Evolutionary conservation across 2,329 filamentous ascomycete species (phyloP).

Genomic region (Immersiporthe knoxdaviesiana): DNA sequence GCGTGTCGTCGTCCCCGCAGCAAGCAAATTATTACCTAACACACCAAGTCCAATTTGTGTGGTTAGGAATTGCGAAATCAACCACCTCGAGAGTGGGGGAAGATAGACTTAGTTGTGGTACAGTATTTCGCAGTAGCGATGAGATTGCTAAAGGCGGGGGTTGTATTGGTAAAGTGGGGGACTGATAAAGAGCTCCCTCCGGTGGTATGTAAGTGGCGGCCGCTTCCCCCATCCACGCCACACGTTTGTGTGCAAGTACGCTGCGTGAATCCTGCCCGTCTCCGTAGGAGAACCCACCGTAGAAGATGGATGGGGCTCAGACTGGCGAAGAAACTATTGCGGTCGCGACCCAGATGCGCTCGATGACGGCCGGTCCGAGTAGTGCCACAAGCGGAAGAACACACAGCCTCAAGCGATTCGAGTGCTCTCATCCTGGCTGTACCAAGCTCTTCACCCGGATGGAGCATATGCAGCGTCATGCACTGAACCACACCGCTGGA

Average conservation of each 20-base stretch:
- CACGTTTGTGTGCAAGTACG: neutral
- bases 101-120: too few species aligned
- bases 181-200: neutral
- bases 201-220: neutral
- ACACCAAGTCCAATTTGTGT: too few species aligned
- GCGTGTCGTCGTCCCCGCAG: too few species aligned
- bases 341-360: slow-evolving; percentile 1
- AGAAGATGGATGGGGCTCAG: slow-evolving; percentile 18
- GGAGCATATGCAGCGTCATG: slow-evolving; percentile 62
- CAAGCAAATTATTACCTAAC: too few species aligned
- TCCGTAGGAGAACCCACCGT: neutral
- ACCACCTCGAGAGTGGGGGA: too few species aligned
- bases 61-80: too few species aligned
- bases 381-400: slow-evolving; percentile 4
- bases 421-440: slow-evolving; percentile 51
- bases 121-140: neutral
- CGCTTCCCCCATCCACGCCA: slow-evolving; percentile 1
- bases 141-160: slow-evolving; percentile 1
- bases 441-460: slow-evolving; percentile 58
- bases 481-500: slow-evolving; percentile 57
- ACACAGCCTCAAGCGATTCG: slow-evolving; percentile 29
- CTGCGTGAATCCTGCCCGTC: neutral
- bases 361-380: slow-evolving; percentile 5
- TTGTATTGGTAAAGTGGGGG: neutral
- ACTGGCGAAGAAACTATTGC: slow-evolving; percentile 13